These are phyloP conservation scores for Apiospora koreana DNA, from an alignment of 2,329 filamentous ascomycete genomes.

Conservation along the genomic window DNA sequence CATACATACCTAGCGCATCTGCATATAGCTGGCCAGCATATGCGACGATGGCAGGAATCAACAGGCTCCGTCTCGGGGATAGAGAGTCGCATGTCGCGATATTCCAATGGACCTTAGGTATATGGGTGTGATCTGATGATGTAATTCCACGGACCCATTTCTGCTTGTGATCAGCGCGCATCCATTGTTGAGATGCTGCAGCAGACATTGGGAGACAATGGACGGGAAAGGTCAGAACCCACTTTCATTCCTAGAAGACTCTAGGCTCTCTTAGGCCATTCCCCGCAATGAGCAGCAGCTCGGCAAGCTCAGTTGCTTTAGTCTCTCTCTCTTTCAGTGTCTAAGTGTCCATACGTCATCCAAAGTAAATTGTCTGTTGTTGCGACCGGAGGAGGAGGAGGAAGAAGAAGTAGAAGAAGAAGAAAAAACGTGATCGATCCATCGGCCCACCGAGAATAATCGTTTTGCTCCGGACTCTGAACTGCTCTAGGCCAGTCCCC, in stretches of 20 bases:
- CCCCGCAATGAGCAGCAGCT: too few relatives aligned
- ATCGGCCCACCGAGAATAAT: neutral
- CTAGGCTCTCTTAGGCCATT: too few relatives aligned
- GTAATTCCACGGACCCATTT: neutral
- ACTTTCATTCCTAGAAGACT: neutral
- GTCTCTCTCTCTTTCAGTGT: too few relatives aligned
- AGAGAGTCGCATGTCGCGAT: neutral
- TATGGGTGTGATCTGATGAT: neutral
- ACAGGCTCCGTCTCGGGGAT: neutral
- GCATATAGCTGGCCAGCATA: neutral
- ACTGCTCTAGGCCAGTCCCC: neutral
- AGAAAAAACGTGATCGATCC: neutral
- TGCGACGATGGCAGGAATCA: neutral
- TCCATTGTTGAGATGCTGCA: neutral
- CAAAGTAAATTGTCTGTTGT: neutral
- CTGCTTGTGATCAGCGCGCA: neutral
- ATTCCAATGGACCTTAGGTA: neutral
- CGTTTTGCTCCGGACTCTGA: neutral
- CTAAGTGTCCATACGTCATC: neutral
- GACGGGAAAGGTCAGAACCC: neutral
- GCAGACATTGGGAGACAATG: neutral
- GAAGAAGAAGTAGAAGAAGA: too few relatives aligned
- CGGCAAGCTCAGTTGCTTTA: neutral
- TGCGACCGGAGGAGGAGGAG: too few relatives aligned
- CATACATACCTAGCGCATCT: neutral